phyloP scores from a whole-genome alignment of 352 stramenopile genomes.

The Pelagophyceae sp. region DNA sequence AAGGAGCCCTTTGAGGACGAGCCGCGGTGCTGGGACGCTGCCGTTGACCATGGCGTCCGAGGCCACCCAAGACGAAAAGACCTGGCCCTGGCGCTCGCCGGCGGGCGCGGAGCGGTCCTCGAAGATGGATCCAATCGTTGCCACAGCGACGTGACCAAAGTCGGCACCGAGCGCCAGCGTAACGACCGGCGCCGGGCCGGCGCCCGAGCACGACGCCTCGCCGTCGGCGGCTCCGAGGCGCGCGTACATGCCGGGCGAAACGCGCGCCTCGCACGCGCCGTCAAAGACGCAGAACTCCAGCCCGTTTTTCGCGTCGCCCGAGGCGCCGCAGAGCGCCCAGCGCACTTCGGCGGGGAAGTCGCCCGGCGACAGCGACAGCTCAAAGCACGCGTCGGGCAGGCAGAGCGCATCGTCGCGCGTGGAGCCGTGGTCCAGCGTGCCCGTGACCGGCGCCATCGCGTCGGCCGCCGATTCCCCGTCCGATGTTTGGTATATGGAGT shows the following conservation, averaged over 20 bases:
- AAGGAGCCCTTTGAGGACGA: too few species aligned
- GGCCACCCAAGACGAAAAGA: neutral
- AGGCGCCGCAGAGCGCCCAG: neutral
- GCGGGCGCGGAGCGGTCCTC: neutral
- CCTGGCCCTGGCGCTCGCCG: neutral
- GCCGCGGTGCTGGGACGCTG: too few species aligned
- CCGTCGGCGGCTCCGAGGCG: neutral
- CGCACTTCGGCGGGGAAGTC: neutral
- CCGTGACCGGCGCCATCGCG: too few species aligned
- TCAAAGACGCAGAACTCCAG: neutral
- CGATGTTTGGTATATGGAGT: neutral
- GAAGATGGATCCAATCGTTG: neutral
- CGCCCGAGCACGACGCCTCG: neutral
- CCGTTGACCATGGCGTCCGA: neutral
- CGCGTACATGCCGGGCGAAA: neutral
- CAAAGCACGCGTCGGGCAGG: neutral
- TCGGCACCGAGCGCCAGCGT: neutral
- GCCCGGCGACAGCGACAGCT: neutral
- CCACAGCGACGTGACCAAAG: too few species aligned
- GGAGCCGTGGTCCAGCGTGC: neutral
- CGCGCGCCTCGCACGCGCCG: neutral
- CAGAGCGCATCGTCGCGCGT: neutral
- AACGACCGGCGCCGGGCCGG: neutral
- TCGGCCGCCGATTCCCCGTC: neutral
- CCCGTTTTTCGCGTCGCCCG: neutral